Evolutionary conservation across 2,329 filamentous ascomycete genomes (phyloP).

Genomic region (Pseudogymnoascus sp.): DNA sequence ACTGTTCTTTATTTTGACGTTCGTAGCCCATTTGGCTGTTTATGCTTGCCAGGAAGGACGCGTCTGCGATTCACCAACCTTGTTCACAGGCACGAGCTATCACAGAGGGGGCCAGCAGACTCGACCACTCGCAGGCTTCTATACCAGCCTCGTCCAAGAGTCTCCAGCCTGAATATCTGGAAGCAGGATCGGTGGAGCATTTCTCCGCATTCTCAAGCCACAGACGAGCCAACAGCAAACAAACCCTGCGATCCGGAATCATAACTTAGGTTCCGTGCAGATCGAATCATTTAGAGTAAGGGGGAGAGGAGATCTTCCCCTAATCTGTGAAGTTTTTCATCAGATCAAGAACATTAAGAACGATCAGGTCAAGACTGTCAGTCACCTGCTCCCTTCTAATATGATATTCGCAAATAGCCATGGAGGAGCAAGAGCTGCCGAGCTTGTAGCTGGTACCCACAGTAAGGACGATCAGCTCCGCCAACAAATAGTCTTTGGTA

Average conservation of each 20-base stretch:
- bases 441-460: neutral
- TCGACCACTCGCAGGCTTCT: neutral
- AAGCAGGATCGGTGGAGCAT: neutral
- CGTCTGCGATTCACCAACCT: neutral
- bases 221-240: neutral
- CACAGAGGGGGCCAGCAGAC: neutral
- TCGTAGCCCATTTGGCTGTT: neutral
- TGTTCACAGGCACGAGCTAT: neutral
- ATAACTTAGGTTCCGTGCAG: neutral
- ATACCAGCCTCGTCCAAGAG: neutral
- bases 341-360: neutral
- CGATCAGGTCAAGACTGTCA: neutral
- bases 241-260: neutral
- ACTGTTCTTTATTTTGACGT: conserved; percentile 5
- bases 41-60: neutral
- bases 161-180: neutral
- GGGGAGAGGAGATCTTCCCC: neutral
- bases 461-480: neutral
- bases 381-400: conserved; percentile 1
- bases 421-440: neutral
- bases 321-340: neutral
- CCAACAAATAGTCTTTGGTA: neutral
- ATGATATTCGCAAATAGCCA: neutral
- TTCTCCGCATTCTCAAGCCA: neutral
- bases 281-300: neutral